These are phyloP conservation scores for Piloderma croceum DNA, from an alignment of 768 basidiomycete species.

Conservation along the genomic window DNA sequence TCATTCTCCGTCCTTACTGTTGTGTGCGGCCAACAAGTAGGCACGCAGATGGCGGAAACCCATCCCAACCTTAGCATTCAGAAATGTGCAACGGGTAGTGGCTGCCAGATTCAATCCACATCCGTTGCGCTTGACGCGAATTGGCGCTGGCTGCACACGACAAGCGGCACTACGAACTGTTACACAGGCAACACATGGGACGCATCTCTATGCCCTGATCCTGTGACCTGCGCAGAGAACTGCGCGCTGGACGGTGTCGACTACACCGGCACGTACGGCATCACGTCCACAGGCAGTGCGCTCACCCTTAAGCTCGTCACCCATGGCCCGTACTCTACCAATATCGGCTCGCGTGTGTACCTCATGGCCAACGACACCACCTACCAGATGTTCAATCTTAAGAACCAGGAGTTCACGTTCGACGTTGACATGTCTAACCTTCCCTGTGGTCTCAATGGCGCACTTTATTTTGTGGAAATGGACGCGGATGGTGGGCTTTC, in stretches of 20 bases:
- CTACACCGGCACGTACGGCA: conserved; percentile 48
- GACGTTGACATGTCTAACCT: conserved; percentile 55
- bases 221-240: conserved; percentile 39
- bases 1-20: conserved; percentile 36
- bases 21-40: conserved; percentile 47
- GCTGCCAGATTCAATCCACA: conserved; percentile 33
- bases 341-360: conserved; percentile 44
- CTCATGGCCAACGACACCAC: conserved; percentile 39
- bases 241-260: conserved; percentile 43
- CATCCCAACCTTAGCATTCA: conserved; percentile 44
- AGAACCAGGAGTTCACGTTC: conserved; percentile 55
- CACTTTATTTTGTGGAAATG: conserved; percentile 58
- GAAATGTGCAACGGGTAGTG: conserved; percentile 40
- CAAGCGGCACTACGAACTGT: conserved; percentile 33
- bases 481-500: conserved; percentile 50
- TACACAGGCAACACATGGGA: conserved; percentile 57
- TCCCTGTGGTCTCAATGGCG: conserved; percentile 56
- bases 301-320: conserved; percentile 48
- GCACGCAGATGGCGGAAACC: conserved; percentile 41
- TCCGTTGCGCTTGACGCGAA: conserved; percentile 47
- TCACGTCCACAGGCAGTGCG: conserved; percentile 41
- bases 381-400: conserved; percentile 41
- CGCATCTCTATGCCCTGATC: conserved; percentile 44
- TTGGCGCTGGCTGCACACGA: conserved; percentile 47
- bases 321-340: conserved; percentile 24